Percentiles rank a stretch among this genome's conserved stretches.
Evolutionary conservation across 1,139 yeast species (phyloP).

Genomic region (Hyphopichia buzzinii): DNA sequence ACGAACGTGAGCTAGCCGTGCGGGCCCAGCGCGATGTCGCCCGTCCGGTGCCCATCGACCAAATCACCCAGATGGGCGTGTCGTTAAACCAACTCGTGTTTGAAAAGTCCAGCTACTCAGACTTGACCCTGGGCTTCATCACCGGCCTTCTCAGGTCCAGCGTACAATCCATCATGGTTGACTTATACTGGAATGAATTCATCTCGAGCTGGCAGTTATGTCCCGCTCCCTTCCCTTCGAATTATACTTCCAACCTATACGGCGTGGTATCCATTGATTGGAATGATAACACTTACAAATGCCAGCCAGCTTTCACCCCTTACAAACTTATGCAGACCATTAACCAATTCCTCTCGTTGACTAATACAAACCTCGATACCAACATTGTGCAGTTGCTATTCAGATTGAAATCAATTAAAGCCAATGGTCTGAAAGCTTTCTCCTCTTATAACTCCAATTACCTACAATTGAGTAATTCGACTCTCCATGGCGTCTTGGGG

Average conservation of each 20-base stretch:
- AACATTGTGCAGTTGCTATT: constrained; percentile 54
- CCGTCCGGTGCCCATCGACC: constrained; percentile 54
- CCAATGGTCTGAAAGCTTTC: neutral
- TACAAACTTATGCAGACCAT: constrained; percentile 35
- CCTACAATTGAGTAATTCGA: constrained; percentile 23
- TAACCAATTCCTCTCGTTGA: constrained; percentile 34
- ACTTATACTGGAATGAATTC: constrained; percentile 63
- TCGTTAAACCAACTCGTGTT: constrained; percentile 53
- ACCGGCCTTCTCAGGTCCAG: constrained; percentile 47
- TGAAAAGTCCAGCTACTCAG: constrained; percentile 48
- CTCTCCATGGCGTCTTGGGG: constrained; percentile 24
- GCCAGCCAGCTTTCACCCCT: constrained; percentile 47
- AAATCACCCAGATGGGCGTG: constrained; percentile 57
- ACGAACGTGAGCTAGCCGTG: constrained; percentile 30
- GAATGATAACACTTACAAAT: constrained; percentile 27
- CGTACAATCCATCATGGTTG: constrained; percentile 51
- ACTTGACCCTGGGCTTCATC: constrained; percentile 37
- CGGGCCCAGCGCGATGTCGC: constrained; percentile 72
- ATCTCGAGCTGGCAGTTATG: constrained; percentile 65
- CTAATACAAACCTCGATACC: constrained; percentile 58
- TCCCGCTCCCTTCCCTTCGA: constrained; percentile 47
- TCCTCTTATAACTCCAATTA: constrained; percentile 2
- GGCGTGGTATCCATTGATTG: constrained; percentile 20
- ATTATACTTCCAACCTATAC: constrained; percentile 18
- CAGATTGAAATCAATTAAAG: constrained; percentile 32